Base-by-base conservation (phyloP, 805 yeast genomes). In the Myxozyma geophila region DNA sequence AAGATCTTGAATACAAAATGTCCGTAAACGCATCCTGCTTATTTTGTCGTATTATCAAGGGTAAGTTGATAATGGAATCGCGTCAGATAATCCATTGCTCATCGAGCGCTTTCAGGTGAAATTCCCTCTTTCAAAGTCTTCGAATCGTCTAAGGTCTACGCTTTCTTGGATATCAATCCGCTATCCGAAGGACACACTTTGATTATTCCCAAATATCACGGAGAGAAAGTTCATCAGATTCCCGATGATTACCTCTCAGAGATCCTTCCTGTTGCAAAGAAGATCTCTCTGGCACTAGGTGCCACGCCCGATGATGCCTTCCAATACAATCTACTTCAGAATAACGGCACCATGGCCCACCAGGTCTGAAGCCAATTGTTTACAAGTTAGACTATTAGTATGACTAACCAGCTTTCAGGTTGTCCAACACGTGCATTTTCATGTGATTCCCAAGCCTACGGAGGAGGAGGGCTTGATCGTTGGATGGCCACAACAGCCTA, bases 401-500 rank as follows among this genome's bases (percentile, higher is more conserved):
- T 7, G 2, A 15, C 19, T 41, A 15, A n/a, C 12, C 7, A 15
- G 33, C 12, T 12, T 43, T n/a, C 41, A 66, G 69, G 88, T 83
- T 60, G 98, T 95, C 62, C 95, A 89, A 70, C 99, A 93, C 75
- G 98, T 95, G 63, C 99, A 93, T 76, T 89, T 95, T 83, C 99
- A 93, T 76, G 85, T 93, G 76, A 93, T 93, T 74, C 99, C 99
- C 56, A 93, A 93, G 83, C 83, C 82, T 63, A 87, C 86, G 71
- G 79, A 76, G 1, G 82, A 82, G 47, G 80, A 92, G 19, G 99
- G 99, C 0, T 82, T 93, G 67, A 82, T 82, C 41, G 91, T 93
- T 39, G 97, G 95, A 35, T 95, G 99, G 98, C 98, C 98, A n/a
- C 87, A 92, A 19, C 84, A 86, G 71, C 84, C 81, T 61, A 89